These are phyloP conservation scores for Poronia punctata DNA, from an alignment of 495 filamentous ascomycete genomes.

Conservation along the genomic window DNA sequence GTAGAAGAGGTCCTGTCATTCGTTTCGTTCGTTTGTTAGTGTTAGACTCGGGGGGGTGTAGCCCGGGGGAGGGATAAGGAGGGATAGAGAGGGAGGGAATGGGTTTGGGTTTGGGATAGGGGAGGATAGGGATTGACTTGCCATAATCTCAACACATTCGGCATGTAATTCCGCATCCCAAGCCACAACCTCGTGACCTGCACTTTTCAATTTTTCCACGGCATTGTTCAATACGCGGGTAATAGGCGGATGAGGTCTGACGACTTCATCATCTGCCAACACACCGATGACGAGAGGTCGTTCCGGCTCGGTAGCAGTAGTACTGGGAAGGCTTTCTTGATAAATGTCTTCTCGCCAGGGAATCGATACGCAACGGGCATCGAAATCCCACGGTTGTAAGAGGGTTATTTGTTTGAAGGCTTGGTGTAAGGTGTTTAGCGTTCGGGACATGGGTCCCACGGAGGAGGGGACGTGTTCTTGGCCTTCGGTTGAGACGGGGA, in stretches of 20 bases:
- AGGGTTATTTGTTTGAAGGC: constrained; percentile 63
- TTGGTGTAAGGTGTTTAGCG: constrained; percentile 65
- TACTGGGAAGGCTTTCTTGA: constrained; percentile 41
- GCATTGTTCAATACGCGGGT: constrained; percentile 59
- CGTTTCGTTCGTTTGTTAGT: too few species aligned
- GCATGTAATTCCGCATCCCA: constrained; percentile 57
- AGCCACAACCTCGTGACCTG: constrained; percentile 65
- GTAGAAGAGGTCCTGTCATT: constrained; percentile 46
- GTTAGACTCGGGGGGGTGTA: too few species aligned
- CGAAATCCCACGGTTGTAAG: constrained; percentile 78
- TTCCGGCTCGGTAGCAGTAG: too few species aligned
- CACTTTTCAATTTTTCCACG: constrained; percentile 51
- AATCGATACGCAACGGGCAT: constrained; percentile 65
- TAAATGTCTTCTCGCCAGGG: constrained; percentile 56
- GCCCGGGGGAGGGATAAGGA: too few species aligned
- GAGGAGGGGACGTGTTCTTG: constrained; percentile 77
- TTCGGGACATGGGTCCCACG: constrained; percentile 76
- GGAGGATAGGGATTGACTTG: too few species aligned
- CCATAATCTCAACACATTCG: constrained; percentile 50
- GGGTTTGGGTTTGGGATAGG: too few species aligned
- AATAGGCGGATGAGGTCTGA: constrained; percentile 72
- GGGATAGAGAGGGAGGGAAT: too few species aligned
- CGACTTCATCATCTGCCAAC: constrained; percentile 64
- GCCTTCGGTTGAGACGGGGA: constrained; percentile 45
- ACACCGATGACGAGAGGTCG: constrained; percentile 61